These are phyloP conservation scores for Exophiala spinifera DNA, from an alignment of 2,329 filamentous ascomycete species.

Conservation along the genomic window DNA sequence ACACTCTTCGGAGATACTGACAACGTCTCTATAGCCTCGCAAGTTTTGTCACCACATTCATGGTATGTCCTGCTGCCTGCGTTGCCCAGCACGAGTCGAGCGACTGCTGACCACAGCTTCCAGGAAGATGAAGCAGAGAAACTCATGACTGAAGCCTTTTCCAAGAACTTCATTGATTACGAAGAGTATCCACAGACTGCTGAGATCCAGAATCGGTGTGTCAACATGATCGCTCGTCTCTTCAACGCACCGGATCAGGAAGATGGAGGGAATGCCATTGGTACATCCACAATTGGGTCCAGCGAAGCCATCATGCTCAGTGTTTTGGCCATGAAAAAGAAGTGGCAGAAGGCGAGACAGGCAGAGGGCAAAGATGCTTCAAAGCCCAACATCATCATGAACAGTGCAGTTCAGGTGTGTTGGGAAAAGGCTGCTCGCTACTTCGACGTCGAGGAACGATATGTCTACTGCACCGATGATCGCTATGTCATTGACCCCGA, in stretches of 20 bases:
- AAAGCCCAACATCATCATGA: slow-evolving; percentile 91
- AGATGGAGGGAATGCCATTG: slow-evolving; percentile 64
- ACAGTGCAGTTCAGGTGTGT: slow-evolving; percentile 90
- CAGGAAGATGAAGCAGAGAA: slow-evolving; percentile 93
- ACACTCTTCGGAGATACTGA: background rate
- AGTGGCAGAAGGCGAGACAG: slow-evolving; percentile 83
- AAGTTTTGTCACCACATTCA: slow-evolving; percentile 93
- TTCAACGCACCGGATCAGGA: slow-evolving; percentile 70
- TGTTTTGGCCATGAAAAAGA: slow-evolving; percentile 84
- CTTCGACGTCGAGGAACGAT: slow-evolving; percentile 91
- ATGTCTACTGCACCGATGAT: slow-evolving; percentile 60
- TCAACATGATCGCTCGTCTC: slow-evolving; percentile 83
- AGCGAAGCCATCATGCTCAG: slow-evolving; percentile 64
- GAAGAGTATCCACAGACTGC: slow-evolving; percentile 79
- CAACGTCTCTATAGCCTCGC: slow-evolving; percentile 60
- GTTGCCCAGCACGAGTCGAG: background rate
- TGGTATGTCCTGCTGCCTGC: slow-evolving; percentile 57
- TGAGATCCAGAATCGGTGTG: slow-evolving; percentile 87
- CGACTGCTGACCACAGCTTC: slow-evolving; percentile 4
- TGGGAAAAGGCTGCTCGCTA: slow-evolving; percentile 92
- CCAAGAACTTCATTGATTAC: slow-evolving; percentile 94
- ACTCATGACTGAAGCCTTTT: slow-evolving; percentile 87
- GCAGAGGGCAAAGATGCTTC: slow-evolving; percentile 78
- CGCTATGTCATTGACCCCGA: slow-evolving; percentile 64
- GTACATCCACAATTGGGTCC: slow-evolving; percentile 83